Conservation (phyloP, 2,329 filamentous ascomycete genomes). For the Penicillium sclerotiorum region DNA sequence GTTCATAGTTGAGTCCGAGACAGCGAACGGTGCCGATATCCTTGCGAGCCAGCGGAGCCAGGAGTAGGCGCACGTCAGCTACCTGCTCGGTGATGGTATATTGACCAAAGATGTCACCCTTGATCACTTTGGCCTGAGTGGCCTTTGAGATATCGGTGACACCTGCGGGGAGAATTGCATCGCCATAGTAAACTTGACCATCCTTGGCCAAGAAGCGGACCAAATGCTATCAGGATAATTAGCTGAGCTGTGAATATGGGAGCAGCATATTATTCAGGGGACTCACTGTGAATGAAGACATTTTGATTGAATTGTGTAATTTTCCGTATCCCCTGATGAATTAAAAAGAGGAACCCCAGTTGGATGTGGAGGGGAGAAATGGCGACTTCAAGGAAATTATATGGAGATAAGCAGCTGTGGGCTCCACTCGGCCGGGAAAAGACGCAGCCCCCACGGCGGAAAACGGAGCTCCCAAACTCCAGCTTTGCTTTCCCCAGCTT, state of each 20-base stretch:
- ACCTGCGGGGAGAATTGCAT: conserved; percentile 68
- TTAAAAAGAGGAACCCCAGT: too few relatives aligned
- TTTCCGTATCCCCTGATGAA: too few relatives aligned
- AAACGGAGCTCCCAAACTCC: conserved; percentile 27
- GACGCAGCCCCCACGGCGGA: conserved; percentile 23
- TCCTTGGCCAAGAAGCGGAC: conserved; percentile 73
- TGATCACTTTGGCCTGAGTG: conserved; percentile 63
- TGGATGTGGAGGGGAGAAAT: conserved; percentile 2
- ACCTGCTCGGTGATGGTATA: conserved; percentile 66
- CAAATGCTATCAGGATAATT: conserved; percentile 60
- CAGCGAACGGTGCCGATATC: conserved; percentile 70
- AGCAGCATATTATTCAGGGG: too few relatives aligned
- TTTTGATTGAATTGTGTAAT: neutral
- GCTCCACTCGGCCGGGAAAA: conserved; percentile 33
- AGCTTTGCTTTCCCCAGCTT: conserved; percentile 10
- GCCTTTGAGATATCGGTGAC: conserved; percentile 63
- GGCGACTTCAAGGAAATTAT: neutral
- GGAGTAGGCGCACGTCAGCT: conserved; percentile 55
- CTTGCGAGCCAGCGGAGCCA: conserved; percentile 64
- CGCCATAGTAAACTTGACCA: conserved; percentile 71
- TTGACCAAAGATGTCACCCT: conserved; percentile 67
- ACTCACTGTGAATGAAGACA: conserved; percentile 21
- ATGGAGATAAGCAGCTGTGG: conserved; percentile 1
- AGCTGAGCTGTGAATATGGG: too few relatives aligned
- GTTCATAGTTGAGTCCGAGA: conserved; percentile 70